A percentile compares a stretch with the other conserved stretches of the same genome.
Conservation (phyloP, 116 monocot species). For the Phalaenopsis hybrid region DNA sequence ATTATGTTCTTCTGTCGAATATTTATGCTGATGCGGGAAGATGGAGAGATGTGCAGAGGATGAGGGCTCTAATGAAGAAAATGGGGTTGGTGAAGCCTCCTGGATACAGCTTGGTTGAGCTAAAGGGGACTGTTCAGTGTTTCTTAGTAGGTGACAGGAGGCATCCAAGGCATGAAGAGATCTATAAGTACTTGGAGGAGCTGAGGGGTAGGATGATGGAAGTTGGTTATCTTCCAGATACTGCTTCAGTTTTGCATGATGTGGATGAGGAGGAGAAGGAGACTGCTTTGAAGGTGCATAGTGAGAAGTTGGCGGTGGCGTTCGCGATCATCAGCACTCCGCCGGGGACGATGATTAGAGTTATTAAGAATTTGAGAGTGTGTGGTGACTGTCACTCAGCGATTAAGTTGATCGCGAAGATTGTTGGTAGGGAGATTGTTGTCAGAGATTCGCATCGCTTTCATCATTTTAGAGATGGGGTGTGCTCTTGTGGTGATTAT, state of each 20-base stretch:
- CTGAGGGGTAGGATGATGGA: constrained; percentile 47
- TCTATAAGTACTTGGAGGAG: constrained; percentile 58
- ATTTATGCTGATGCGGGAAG: constrained; percentile 76
- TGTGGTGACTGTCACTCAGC: constrained; percentile 73
- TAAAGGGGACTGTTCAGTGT: constrained; percentile 59
- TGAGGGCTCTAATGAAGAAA: constrained; percentile 51
- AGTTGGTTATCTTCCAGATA: constrained; percentile 74
- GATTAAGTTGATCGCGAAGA: constrained; percentile 57
- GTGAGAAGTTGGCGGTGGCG: constrained; percentile 76
- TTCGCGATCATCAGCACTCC: constrained; percentile 58
- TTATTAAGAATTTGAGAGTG: constrained; percentile 78
- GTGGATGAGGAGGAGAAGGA: constrained; percentile 85
- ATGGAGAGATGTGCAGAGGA: constrained; percentile 68
- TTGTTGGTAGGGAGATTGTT: constrained; percentile 60
- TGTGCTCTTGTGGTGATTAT: constrained; percentile 73
- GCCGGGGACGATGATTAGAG: constrained; percentile 47
- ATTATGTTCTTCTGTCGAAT: constrained; percentile 78
- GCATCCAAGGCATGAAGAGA: constrained; percentile 51
- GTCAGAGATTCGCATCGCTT: constrained; percentile 75
- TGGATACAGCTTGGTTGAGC: constrained; percentile 75
- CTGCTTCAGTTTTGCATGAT: constrained; percentile 70
- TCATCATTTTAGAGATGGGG: constrained; percentile 71
- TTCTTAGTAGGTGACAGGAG: constrained; percentile 66
- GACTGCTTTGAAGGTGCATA: constrained; percentile 55
- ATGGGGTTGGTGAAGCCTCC: constrained; percentile 56